Evolutionary conservation across 2,329 filamentous ascomycete species (phyloP).

Genomic region (Hysterium pulicare): DNA sequence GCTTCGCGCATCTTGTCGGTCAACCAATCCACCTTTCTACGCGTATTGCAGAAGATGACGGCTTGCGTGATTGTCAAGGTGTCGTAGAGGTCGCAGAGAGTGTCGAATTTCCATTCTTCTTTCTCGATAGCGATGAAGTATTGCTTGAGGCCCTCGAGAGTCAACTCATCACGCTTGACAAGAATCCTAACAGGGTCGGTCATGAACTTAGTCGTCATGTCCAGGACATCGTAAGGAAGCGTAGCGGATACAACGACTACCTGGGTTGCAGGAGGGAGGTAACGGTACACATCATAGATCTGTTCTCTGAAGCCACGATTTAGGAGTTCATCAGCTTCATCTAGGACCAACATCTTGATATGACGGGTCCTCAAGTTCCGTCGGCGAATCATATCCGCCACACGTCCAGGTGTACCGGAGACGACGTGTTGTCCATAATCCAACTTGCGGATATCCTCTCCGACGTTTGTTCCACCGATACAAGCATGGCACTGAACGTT

Average conservation of each 20-base stretch:
- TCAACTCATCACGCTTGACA: constrained; percentile 98
- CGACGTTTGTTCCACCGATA: constrained; percentile 96
- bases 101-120: constrained; percentile 99
- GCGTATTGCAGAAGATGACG: constrained; percentile 99
- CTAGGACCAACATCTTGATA: constrained; percentile 76
- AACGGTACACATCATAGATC: constrained; percentile 98
- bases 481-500: constrained; percentile 98
- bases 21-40: constrained; percentile 98
- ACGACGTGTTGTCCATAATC: constrained; percentile 98
- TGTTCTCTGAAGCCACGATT: constrained; percentile 97
- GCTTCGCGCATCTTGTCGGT: constrained; percentile 99
- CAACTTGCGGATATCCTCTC: constrained; percentile 95
- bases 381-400: constrained; percentile 78
- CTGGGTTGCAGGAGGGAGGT: constrained; percentile 92
- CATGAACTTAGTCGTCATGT: constrained; percentile 99
- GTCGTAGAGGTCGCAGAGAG: constrained; percentile 96
- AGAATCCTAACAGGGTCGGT: constrained; percentile 94
- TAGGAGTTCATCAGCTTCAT: constrained; percentile 74
- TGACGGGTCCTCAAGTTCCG: constrained; percentile 69
- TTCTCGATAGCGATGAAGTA: constrained; percentile 99
- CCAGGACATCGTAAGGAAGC: constrained; percentile 93
- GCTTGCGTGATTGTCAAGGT: constrained; percentile 98
- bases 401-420: constrained; percentile 93
- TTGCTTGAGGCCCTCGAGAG: constrained; percentile 94
- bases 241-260: constrained; percentile 98